These are phyloP conservation scores for Crithidia expoeki DNA, from an alignment of 208 protist species.

Conservation along the genomic window DNA sequence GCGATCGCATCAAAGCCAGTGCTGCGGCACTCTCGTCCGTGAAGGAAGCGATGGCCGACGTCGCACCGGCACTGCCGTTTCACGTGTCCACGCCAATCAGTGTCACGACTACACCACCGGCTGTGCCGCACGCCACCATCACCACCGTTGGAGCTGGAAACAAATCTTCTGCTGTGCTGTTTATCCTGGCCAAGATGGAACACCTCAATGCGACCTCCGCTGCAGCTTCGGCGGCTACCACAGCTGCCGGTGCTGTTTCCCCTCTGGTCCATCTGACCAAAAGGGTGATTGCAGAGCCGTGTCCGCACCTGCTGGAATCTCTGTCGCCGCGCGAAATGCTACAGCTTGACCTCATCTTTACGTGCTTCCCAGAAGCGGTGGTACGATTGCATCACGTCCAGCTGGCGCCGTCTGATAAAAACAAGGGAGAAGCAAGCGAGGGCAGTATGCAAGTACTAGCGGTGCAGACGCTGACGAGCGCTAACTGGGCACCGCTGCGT, in stretches of 20 bases:
- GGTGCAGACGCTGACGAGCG: constrained; percentile 25
- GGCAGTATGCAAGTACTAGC: constrained; percentile 26
- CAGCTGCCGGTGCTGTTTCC: neutral
- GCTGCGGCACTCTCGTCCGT: constrained; percentile 8
- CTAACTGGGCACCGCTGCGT: constrained; percentile 19
- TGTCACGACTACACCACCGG: too few species aligned
- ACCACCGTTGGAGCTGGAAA: neutral
- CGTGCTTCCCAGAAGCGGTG: constrained; percentile 56
- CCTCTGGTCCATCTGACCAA: neutral
- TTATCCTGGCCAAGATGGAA: constrained; percentile 72
- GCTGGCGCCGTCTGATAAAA: constrained; percentile 18
- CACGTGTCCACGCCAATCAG: constrained; percentile 9
- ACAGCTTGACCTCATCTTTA: constrained; percentile 50
- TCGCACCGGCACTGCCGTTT: constrained; percentile 6
- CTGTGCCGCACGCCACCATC: neutral
- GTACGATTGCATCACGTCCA: constrained; percentile 65
- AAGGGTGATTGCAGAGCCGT: constrained; percentile 10
- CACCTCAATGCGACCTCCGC: constrained; percentile 51
- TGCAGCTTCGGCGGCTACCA: neutral
- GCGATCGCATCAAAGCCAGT: constrained; percentile 15
- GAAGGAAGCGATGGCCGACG: constrained; percentile 22
- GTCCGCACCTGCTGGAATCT: constrained; percentile 44
- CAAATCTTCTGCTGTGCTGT: neutral
- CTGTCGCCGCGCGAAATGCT: constrained; percentile 66
- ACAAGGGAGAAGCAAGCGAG: neutral